A percentile compares a stretch with the other conserved stretches of the same genome.
Conservation (phyloP, 768 basidiomycete genomes). For the Flagelloscypha sp. region DNA sequence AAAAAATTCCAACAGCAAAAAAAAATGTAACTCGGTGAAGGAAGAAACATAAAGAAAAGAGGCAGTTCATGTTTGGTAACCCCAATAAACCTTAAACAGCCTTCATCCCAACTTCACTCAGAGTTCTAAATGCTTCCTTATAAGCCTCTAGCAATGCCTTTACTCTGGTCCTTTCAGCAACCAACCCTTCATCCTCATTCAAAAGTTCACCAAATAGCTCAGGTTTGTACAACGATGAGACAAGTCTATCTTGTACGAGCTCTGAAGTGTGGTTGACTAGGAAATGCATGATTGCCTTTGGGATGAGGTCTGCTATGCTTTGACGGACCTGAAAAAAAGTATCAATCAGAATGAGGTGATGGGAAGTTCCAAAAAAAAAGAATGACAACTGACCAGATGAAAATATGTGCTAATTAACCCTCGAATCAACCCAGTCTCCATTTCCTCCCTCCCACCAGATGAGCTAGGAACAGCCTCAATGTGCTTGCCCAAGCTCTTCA, state of each 20-base stretch:
- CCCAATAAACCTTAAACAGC: conserved; percentile 36
- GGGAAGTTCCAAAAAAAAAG: too few species aligned
- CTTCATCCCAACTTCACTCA: conserved; percentile 77
- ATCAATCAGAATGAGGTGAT: too few species aligned
- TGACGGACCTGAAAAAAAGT: too few species aligned
- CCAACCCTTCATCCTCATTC: conserved; percentile 92
- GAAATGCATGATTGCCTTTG: conserved; percentile 98
- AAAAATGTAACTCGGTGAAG: too few species aligned
- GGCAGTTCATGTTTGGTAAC: too few species aligned
- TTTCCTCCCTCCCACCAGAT: conserved; percentile 78
- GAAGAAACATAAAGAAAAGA: too few species aligned
- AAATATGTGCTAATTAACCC: conserved; percentile 95
- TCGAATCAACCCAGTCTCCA: conserved; percentile 93
- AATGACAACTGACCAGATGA: too few species aligned
- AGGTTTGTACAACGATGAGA: conserved; percentile 92
- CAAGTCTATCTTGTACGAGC: conserved; percentile 92
- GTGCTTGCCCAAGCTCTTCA: conserved; percentile 97
- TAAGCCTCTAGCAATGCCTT: conserved; percentile 95
- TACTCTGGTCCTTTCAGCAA: conserved; percentile 87
- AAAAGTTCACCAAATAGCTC: conserved; percentile 85
- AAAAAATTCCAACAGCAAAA: too few species aligned
- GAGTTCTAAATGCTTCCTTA: conserved; percentile 84
- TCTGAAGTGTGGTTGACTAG: conserved; percentile 96
- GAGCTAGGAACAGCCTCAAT: conserved; percentile 76
- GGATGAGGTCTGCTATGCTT: conserved; percentile 92